Conservation (phyloP, 2,329 filamentous ascomycete species). For the Ceratocystis harringtonii region DNA sequence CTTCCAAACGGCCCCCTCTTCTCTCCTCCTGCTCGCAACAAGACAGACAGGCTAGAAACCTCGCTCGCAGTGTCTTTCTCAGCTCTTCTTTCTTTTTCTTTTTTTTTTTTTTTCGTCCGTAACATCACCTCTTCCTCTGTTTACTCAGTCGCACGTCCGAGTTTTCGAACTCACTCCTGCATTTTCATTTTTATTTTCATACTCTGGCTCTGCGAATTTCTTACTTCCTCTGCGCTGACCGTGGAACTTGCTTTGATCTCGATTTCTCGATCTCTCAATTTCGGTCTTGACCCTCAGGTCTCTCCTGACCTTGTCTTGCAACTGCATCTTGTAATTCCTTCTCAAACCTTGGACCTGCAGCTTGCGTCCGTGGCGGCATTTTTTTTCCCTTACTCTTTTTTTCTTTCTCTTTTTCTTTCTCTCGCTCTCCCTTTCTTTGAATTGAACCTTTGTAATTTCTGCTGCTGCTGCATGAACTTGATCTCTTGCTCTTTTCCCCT, state of each 20-base stretch:
- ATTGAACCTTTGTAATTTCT: background rate
- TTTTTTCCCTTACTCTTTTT: background rate
- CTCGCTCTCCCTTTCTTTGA: background rate
- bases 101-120: background rate
- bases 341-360: conserved; percentile 1
- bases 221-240: background rate
- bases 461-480: background rate
- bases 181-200: background rate
- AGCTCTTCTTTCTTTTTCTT: background rate
- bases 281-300: background rate
- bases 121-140: background rate
- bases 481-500: background rate
- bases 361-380: background rate
- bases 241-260: background rate
- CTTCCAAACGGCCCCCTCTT: background rate
- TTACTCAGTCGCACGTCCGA: background rate
- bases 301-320: background rate
- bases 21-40: background rate
- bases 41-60: background rate
- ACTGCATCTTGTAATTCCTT: conserved; percentile 3
- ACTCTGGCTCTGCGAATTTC: background rate
- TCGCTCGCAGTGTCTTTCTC: background rate
- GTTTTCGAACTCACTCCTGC: background rate
- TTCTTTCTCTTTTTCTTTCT: background rate
- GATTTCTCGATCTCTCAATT: background rate